A percentile compares a stretch with the other conserved stretches of the same genome.
Conservation (phyloP, 139 green algal species). For the Haematococcus lacustris region DNA sequence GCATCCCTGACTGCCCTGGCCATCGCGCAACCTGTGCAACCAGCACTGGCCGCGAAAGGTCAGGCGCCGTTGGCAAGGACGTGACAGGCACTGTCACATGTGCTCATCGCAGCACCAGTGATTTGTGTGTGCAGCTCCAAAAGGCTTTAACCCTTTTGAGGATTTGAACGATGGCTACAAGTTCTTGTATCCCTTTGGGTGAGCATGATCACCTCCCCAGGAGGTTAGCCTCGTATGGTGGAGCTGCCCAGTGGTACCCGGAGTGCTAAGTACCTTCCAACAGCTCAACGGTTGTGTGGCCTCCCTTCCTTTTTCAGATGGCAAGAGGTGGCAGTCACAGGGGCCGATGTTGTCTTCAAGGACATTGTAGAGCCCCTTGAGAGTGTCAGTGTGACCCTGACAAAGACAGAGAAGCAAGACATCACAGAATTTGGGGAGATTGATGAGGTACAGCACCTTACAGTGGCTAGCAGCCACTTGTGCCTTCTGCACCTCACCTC, state of each 20-base stretch:
- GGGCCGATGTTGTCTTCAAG: conserved; percentile 91
- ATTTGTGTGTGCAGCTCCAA: conserved; percentile 39
- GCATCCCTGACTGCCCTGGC: no score
- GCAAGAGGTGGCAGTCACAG: conserved; percentile 84
- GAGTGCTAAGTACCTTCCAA: no score
- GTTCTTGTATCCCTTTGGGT: conserved; percentile 94
- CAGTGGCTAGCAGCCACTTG: not conserved
- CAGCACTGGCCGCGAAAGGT: no score
- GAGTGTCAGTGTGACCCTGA: conserved; percentile 78
- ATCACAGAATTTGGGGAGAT: conserved; percentile 78
- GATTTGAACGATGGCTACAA: conserved; percentile 85
- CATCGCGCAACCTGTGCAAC: no score
- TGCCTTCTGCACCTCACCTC: not conserved
- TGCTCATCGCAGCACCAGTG: no score
- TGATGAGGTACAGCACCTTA: not conserved
- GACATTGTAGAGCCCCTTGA: conserved; percentile 98
- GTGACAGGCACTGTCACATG: no score
- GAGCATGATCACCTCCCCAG: no score
- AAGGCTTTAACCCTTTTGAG: conserved; percentile 70
- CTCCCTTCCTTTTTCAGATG: no score
- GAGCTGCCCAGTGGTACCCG: no score
- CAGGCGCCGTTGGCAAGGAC: no score
- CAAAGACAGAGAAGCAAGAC: conserved; percentile 77
- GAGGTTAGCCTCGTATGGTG: no score
- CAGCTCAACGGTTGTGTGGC: no score